Evolutionary conservation across 805 yeast genomes (phyloP), one percentile per base, ranked within the genome.

Genomic region (Yarrowia sp.): DNA sequence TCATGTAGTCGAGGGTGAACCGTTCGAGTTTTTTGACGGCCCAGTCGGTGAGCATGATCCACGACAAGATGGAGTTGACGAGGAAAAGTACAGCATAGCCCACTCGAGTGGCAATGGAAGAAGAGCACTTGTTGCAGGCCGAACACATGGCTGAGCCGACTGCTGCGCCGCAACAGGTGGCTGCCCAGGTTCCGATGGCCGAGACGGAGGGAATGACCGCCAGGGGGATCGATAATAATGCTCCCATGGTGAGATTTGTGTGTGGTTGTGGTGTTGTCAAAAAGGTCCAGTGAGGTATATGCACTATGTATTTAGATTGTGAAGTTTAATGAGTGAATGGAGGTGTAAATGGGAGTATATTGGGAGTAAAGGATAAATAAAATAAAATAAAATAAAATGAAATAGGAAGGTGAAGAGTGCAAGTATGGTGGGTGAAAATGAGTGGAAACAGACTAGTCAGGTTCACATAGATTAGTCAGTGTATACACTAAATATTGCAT

Each of bases 41-140:
- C 75, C 89, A 88, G 67, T 91, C 91, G 17, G 96, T 85, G 64
- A 95, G 82, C 77, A 89, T 90, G n/a, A 91, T 77, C 99, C 99
- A 95, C 11, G 98, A 90, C 16, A 95, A 67, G 30, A 91, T 78
- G 22, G 96, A 89, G 78, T 92, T 93, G 26, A 89, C 66, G 30
- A 91, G 77, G 66, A 95, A 83, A 46, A 92, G 77, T 36, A 87
- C 68, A 8, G 98, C 99, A 76, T 95, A 95, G 51, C 90, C 83
- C 30, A 93, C 79, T 72, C 99, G 83, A 6, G 99, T 93, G 67
- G 92, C 87, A 26, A 91, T 80, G 8, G 92, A 85, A 17, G 95
- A 88, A 65, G 88, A 80, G 71, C 87, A 84, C 26, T 86, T 83
- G 43, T 88, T 88, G 26, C 84, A 75, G 1, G 80, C 74, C 52